phyloP scores from a whole-genome alignment of 306 rosid species.

The Herpetospermum pedunculosum region DNA sequence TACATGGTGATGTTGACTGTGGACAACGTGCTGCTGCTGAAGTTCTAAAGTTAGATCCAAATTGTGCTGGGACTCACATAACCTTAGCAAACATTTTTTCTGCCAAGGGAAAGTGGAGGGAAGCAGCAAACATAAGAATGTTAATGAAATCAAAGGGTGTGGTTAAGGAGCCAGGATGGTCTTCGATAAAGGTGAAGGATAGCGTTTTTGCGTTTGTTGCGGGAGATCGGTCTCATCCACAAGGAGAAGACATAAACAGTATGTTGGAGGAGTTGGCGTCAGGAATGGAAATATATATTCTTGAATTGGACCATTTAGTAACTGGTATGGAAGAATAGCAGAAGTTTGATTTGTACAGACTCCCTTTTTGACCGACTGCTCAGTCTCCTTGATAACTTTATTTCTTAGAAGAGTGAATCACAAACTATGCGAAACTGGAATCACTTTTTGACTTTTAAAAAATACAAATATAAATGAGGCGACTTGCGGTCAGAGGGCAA shows the following conservation, averaged over 20 bases:
- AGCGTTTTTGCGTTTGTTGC: slow-evolving; percentile 44
- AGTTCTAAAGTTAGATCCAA: slow-evolving; percentile 44
- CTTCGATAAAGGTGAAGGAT: slow-evolving; percentile 52
- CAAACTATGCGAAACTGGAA: neutral
- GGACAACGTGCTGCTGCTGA: slow-evolving; percentile 57
- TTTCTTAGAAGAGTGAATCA: neutral
- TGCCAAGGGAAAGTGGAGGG: slow-evolving; percentile 58
- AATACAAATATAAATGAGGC: no score
- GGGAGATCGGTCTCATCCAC: slow-evolving; percentile 49
- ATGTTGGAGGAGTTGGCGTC: slow-evolving; percentile 38
- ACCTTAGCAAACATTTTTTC: slow-evolving; percentile 57
- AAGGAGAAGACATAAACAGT: slow-evolving; percentile 32
- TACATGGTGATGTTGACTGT: slow-evolving; percentile 10
- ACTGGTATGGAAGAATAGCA: slow-evolving; percentile 27
- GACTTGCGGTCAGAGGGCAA: no score
- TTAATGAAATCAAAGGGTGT: slow-evolving; percentile 65
- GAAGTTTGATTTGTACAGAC: neutral
- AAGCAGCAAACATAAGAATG: slow-evolving; percentile 54
- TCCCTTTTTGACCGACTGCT: neutral
- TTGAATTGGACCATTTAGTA: slow-evolving; percentile 20
- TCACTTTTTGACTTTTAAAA: neutral
- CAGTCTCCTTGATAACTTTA: neutral
- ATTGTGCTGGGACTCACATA: slow-evolving; percentile 58
- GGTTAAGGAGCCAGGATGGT: slow-evolving; percentile 82
- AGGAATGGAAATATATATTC: slow-evolving; percentile 19